phyloP scores from a whole-genome alignment of 2,329 filamentous ascomycete species.

The Neurospora sp. region DNA sequence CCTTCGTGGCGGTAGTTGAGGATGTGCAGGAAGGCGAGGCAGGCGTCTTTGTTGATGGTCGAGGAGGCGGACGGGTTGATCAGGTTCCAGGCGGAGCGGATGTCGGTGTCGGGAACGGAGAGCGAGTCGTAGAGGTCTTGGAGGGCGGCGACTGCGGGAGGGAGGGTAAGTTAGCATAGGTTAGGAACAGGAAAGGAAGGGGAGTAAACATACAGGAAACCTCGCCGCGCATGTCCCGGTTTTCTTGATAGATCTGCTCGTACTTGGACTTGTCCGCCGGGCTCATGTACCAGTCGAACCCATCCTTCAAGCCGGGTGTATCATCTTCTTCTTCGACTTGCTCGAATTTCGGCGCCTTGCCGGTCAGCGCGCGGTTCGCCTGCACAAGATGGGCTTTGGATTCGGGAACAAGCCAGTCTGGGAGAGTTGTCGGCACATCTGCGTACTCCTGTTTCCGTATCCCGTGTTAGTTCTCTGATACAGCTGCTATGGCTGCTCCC shows the following conservation, averaged over 20 bases:
- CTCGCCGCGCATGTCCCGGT: constrained; percentile 78
- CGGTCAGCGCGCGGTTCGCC: constrained; percentile 68
- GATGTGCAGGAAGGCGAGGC: constrained; percentile 90
- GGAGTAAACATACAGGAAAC: constrained; percentile 51
- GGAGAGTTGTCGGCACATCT: constrained; percentile 76
- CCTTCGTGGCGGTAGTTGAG: constrained; percentile 94
- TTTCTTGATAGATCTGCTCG: constrained; percentile 93
- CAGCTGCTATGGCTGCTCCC: constrained; percentile 2
- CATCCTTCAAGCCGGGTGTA: constrained; percentile 77
- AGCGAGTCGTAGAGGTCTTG: constrained; percentile 77
- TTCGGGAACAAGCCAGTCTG: constrained; percentile 95
- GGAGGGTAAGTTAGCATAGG: neutral
- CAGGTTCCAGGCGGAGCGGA: constrained; percentile 91
- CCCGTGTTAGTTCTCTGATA: neutral
- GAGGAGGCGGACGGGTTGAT: constrained; percentile 81
- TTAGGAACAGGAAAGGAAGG: neutral
- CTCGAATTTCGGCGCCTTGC: constrained; percentile 74
- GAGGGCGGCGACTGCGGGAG: constrained; percentile 56
- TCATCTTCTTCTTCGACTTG: constrained; percentile 71
- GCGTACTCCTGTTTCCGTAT: constrained; percentile 58
- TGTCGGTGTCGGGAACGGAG: constrained; percentile 64
- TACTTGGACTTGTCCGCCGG: constrained; percentile 87
- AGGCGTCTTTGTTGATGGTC: constrained; percentile 88
- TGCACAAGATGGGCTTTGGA: constrained; percentile 87
- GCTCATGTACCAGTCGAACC: constrained; percentile 99